Conservation (phyloP, 495 filamentous ascomycete genomes). For the Penicillium paxilli region DNA sequence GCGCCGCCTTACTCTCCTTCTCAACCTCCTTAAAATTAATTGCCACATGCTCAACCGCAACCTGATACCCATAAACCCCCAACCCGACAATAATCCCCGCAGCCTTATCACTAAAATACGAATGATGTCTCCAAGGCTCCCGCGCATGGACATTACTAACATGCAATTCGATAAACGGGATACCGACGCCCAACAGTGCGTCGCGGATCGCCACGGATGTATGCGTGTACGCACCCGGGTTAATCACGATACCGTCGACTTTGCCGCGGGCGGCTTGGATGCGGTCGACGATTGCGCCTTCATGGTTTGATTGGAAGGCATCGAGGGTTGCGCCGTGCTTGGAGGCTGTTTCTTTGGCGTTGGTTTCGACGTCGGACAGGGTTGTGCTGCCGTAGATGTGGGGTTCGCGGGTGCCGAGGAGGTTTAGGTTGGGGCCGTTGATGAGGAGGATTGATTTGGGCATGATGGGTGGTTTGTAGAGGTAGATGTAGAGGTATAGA, state of each 20-base stretch:
- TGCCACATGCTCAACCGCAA: slow-evolving; percentile 64
- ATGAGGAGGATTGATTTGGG: slow-evolving; percentile 66
- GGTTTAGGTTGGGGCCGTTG: slow-evolving; percentile 81
- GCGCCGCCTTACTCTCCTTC: slow-evolving; percentile 24
- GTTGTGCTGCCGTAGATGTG: slow-evolving; percentile 68
- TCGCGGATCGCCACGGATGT: slow-evolving; percentile 68
- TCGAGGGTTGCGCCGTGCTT: slow-evolving; percentile 42
- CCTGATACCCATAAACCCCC: slow-evolving; percentile 67
- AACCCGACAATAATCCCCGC: slow-evolving; percentile 66
- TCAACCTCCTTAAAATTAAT: slow-evolving; percentile 40
- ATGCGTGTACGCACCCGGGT: slow-evolving; percentile 69
- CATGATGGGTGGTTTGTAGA: slow-evolving; percentile 23
- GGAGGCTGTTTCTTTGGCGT: slow-evolving; percentile 42
- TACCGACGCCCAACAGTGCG: slow-evolving; percentile 60
- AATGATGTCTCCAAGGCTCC: slow-evolving; percentile 62
- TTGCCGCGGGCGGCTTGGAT: slow-evolving; percentile 55
- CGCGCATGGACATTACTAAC: slow-evolving; percentile 67
- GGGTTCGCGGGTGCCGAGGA: slow-evolving; percentile 71
- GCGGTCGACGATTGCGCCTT: slow-evolving; percentile 62
- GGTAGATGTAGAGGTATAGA: too few species aligned
- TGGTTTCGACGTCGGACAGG: slow-evolving; percentile 55
- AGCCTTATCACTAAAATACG: slow-evolving; percentile 71
- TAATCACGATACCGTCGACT: slow-evolving; percentile 66
- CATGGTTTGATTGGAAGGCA: slow-evolving; percentile 66
- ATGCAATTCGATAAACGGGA: slow-evolving; percentile 73